Evolutionary conservation across 2,329 filamentous ascomycete species (phyloP).

Genomic region (Fusarium ramigenum): DNA sequence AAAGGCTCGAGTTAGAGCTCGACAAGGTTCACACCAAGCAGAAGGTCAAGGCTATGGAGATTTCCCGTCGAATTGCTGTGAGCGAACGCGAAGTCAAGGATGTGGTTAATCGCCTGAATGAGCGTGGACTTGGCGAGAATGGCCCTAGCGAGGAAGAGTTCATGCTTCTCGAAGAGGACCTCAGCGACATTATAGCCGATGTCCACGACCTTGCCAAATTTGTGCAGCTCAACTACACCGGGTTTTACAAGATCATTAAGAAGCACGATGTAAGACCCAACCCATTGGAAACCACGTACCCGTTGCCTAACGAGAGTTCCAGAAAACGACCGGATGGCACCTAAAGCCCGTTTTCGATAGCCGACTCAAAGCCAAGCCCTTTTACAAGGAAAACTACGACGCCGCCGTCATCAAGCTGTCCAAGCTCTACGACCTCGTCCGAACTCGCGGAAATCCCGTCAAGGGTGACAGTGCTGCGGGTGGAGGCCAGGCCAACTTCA

Average conservation of each 20-base stretch:
- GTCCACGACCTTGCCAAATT: slow-evolving; percentile 98
- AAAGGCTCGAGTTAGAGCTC: slow-evolving; percentile 86
- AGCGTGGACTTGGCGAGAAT: slow-evolving; percentile 64
- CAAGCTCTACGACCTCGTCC: slow-evolving; percentile 92
- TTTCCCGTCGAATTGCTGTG: slow-evolving; percentile 86
- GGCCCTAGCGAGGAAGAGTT: slow-evolving; percentile 90
- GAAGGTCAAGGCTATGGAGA: slow-evolving; percentile 96
- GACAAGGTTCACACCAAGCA: slow-evolving; percentile 99
- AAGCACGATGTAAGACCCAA: slow-evolving; percentile 84
- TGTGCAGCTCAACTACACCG: slow-evolving; percentile 97
- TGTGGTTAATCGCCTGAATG: slow-evolving; percentile 79
- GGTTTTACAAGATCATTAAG: slow-evolving; percentile 99
- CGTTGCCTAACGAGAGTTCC: slow-evolving; percentile 35
- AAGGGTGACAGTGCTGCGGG: slow-evolving; percentile 93
- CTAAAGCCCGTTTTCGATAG: slow-evolving; percentile 96
- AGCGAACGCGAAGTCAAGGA: slow-evolving; percentile 91
- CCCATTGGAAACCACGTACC: background rate
- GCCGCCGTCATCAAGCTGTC: slow-evolving; percentile 94
- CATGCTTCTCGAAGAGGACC: slow-evolving; percentile 88
- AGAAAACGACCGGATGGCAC: slow-evolving; percentile 96
- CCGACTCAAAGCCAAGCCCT: slow-evolving; percentile 92
- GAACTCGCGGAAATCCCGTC: slow-evolving; percentile 90
- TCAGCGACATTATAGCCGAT: slow-evolving; percentile 98
- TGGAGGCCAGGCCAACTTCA: slow-evolving; percentile 92
- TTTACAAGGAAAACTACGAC: slow-evolving; percentile 99